phyloP scores from a whole-genome alignment of 1,284 basidiomycete genomes.

The Meira miltonrushii region DNA sequence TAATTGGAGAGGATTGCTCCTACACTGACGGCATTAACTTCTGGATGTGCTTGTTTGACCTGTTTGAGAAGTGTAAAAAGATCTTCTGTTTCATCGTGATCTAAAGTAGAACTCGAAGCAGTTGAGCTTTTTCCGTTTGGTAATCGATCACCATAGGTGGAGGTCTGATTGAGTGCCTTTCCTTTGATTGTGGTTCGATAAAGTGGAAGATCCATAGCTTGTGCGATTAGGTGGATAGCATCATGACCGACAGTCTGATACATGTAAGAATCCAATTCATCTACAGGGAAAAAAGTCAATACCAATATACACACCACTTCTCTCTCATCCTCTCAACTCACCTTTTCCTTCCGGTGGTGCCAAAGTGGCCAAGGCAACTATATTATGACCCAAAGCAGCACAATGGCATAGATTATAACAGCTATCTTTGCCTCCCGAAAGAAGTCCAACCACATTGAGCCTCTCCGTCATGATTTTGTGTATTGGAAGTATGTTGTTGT shows the following conservation, averaged over 20 bases:
- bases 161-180: slow-evolving; percentile 70
- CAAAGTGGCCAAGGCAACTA: slow-evolving; percentile 61
- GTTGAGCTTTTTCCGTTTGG: background rate
- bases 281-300: slow-evolving; percentile 55
- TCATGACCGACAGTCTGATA: slow-evolving; percentile 98
- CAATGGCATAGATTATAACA: slow-evolving; percentile 94
- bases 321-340: background rate
- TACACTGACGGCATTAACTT: slow-evolving; percentile 80
- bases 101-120: slow-evolving; percentile 17
- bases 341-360: slow-evolving; percentile 12
- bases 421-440: slow-evolving; percentile 96
- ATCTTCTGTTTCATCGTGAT: slow-evolving; percentile 94
- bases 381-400: slow-evolving; percentile 74
- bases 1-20: slow-evolving; percentile 97
- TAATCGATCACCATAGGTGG: slow-evolving; percentile 69
- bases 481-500: too few relatives aligned
- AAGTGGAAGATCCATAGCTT: slow-evolving; percentile 78
- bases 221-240: slow-evolving; percentile 78
- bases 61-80: slow-evolving; percentile 68
- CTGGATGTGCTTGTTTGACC: slow-evolving; percentile 69
- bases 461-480: too few relatives aligned
- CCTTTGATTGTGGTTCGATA: slow-evolving; percentile 77
- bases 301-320: background rate
- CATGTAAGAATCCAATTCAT: slow-evolving; percentile 97
- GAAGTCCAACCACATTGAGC: slow-evolving; percentile 74